Evolutionary conservation across 495 filamentous ascomycete genomes (phyloP), one percentile per base, ranked within the genome.

Genomic region (Hypoxylon rickii): DNA sequence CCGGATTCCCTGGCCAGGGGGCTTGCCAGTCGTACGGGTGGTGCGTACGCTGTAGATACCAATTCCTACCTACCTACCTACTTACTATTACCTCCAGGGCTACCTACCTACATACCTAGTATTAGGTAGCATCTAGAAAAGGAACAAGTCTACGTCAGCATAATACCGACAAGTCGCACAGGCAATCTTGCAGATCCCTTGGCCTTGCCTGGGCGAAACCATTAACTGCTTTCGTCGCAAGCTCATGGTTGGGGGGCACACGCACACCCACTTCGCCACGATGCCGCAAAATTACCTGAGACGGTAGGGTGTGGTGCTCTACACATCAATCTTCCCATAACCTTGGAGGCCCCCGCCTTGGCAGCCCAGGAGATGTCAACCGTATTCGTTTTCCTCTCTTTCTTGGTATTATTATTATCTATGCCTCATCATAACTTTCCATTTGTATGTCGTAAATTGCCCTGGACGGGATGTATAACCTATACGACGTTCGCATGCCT

Each of bases 301-400:
- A 17, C 20, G 29, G 31, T 36, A 48, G 38, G n/a, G n/a, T n/a
- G n/a, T n/a, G n/a, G n/a, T n/a, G n/a, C n/a, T n/a, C n/a, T n/a
- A n/a, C n/a, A n/a, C n/a, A n/a, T 4, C 24, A 29, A 29, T 10
- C 10, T 29, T 4, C 10, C 24, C 24, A 44, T 38, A 24, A 18
- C 29, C 32, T 38, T 17, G 13, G 32, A 38, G 24, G 13, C 17
- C 15, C 12, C 10, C n/a, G n/a, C 12, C 43, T 40, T 46, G 34
- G 33, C 42, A 31, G 26, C 16, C 26, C 32, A 33, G 8, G 26
- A 17, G 16, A 1, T 10, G 7, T n/a, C 12, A n/a, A 16, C 26
- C 57, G 57, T 55, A 55, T 46, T 55, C 57, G 50, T 61, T 55
- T 48, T 49, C 49, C 52, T 39, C 33, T 59, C 16, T 8, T n/a